Evolutionary conservation across 306 rosid genomes (phyloP).

Genomic region (Prunus padus): DNA sequence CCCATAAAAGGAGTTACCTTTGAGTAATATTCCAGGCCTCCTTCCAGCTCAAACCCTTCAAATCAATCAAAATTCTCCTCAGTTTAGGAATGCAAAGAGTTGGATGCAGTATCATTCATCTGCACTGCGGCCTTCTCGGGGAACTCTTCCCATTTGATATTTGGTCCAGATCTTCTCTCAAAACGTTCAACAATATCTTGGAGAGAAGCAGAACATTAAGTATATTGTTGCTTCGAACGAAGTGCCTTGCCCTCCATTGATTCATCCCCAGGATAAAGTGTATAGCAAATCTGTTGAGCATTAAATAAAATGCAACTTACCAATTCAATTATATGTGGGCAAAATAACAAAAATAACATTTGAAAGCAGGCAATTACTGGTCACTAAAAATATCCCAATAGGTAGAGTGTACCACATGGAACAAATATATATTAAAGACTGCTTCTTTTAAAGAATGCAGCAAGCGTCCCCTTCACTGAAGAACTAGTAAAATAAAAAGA

Average conservation of each 20-base stretch:
- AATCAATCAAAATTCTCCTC: slow-evolving; percentile 80
- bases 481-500: background rate
- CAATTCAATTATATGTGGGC: slow-evolving; percentile 17
- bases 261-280: slow-evolving; percentile 97
- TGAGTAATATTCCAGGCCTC: slow-evolving; percentile 95
- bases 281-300: slow-evolving; percentile 66
- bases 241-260: slow-evolving; percentile 85
- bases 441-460: background rate
- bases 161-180: slow-evolving; percentile 78
- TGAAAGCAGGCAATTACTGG: background rate
- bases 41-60: slow-evolving; percentile 82
- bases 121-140: slow-evolving; percentile 94
- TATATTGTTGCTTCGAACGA: slow-evolving; percentile 95
- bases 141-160: slow-evolving; percentile 75
- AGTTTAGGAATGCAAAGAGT: slow-evolving; percentile 98
- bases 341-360: slow-evolving; percentile 3
- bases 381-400: background rate
- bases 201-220: slow-evolving; percentile 94
- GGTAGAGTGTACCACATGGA: background rate
- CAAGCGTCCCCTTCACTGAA: background rate
- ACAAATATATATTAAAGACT: background rate
- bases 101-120: slow-evolving; percentile 98
- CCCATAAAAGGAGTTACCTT: slow-evolving; percentile 44
- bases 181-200: slow-evolving; percentile 90
- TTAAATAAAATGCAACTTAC: slow-evolving; percentile 16